Percentiles rank a stretch among this genome's conserved stretches.
Conservation (phyloP, 805 yeast species). For the Metschnikowia cubensis region DNA sequence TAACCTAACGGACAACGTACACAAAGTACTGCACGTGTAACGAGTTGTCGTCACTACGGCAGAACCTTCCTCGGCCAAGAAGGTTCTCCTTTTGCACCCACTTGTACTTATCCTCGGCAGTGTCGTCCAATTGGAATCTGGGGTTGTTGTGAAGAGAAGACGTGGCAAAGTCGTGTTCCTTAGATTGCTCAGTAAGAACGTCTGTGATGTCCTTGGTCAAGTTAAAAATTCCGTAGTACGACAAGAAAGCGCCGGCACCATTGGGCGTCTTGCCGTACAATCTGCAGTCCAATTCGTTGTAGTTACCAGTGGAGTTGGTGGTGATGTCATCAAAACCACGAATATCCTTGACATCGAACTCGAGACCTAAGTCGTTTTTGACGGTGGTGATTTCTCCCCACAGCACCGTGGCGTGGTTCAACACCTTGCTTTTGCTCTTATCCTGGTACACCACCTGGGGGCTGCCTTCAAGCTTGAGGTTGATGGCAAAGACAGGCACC, state of each 20-base stretch:
- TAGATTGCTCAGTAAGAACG: conserved; percentile 32
- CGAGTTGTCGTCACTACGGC: conserved; percentile 37
- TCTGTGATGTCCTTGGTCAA: conserved; percentile 31
- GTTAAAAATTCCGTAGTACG: conserved; percentile 48
- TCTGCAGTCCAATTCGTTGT: conserved; percentile 45
- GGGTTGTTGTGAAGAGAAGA: conserved; percentile 51
- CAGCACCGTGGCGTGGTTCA: conserved; percentile 21
- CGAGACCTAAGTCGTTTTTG: conserved; percentile 28
- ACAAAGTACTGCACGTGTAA: conserved; percentile 54
- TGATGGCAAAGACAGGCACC: conserved; percentile 30
- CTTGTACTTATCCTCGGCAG: conserved; percentile 38
- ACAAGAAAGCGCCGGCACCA: conserved; percentile 41
- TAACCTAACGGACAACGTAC: conserved; percentile 27
- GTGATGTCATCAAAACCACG: conserved; percentile 50
- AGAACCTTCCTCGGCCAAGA: conserved; percentile 57
- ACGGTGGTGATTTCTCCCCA: conserved; percentile 29
- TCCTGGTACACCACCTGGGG: conserved; percentile 20
- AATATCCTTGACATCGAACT: conserved; percentile 25
- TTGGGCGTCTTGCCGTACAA: conserved; percentile 43
- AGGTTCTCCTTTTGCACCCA: conserved; percentile 52
- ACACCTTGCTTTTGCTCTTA: conserved; percentile 16
- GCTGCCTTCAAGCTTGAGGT: conserved; percentile 23
- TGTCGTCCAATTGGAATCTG: conserved; percentile 37
- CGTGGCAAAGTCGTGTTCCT: conserved; percentile 37
- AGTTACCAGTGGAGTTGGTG: conserved; percentile 22